Base-by-base conservation (phyloP, 139 green algal species). In the Chlamydomonas sp. region DNA sequence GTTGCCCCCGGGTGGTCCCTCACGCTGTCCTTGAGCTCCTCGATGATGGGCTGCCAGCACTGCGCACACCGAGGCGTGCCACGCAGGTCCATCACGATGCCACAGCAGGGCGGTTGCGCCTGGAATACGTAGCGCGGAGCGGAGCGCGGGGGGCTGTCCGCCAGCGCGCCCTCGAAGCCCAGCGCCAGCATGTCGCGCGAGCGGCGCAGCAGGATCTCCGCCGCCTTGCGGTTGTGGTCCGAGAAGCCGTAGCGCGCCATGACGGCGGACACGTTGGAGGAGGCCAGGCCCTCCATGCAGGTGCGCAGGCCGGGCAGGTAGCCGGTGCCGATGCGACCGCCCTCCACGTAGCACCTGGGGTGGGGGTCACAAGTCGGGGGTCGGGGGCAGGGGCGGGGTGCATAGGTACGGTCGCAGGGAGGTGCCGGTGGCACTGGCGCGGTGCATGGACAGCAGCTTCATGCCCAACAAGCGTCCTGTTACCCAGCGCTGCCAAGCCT, bases 61-160 rank as follows among this genome's bases (percentile, higher is more conserved):
- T 60, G 61, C 17, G 74, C 83, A 74, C 83, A 88, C 49, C 12
- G 20, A 5, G 74, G 63, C 57, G 6, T 20, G 10, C 72, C 83
- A 4, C 63, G 63, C 49, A 81, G 20, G 57, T 88, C 74, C 63
- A 81, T 18, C 63, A 82, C 83, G 7, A 88, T 3, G 16, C 57
- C 61, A 74, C 83, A 88, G 83, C 83, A 88, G 75, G 83, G 83
- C 15, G 83, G 83, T 74, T 88, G 83, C n/a, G 18, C 63, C 74
- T 66, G 5, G 74, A 61, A 88, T 7, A 82, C 15, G 63, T 82
- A 82, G 49, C 62, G 61, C 14, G 74, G 63, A 5, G 73, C 63
- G 63, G 83, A 82, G 63, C 62, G 62, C 2, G 83, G 73, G 6
- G 74, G 83, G 15, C 72, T 75, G 20, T 16, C 5, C 5, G 15